A percentile compares a stretch with the other conserved stretches of the same genome.
These are phyloP conservation scores for Alternaria viburni DNA, from an alignment of 2,329 filamentous ascomycete species.

Conservation along the genomic window DNA sequence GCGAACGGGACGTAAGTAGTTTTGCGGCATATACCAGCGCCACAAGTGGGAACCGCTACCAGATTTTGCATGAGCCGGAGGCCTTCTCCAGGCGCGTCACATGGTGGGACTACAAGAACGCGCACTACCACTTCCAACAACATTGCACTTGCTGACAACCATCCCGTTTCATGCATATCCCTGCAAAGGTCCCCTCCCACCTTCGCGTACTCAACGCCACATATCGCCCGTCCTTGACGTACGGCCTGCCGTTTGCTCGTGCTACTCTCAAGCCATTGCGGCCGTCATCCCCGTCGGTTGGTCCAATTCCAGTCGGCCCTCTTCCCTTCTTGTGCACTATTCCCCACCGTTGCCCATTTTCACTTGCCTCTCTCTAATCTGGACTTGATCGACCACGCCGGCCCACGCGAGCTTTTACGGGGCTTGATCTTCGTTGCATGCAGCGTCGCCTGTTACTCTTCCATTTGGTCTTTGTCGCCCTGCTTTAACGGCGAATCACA, in stretches of 20 bases:
- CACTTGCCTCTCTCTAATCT: conserved; percentile 37
- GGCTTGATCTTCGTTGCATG: conserved; percentile 46
- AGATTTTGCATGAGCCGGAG: conserved; percentile 39
- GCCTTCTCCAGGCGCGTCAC: conserved; percentile 42
- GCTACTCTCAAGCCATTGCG: conserved; percentile 37
- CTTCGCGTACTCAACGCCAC: conserved; percentile 44
- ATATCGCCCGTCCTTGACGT: conserved; percentile 44
- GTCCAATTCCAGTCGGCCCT: conserved; percentile 42
- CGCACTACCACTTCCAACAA: conserved; percentile 30
- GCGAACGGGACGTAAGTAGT: conserved; percentile 40
- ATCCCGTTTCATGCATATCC: conserved; percentile 44
- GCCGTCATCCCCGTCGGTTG: conserved; percentile 41
- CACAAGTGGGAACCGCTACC: conserved; percentile 43
- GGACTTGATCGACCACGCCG: conserved; percentile 43
- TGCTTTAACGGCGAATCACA: conserved; percentile 47
- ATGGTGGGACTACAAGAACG: conserved; percentile 42
- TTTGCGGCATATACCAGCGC: conserved; percentile 41
- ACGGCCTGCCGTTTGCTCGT: conserved; percentile 43
- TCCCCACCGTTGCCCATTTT: conserved; percentile 40
- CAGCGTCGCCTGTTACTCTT: conserved; percentile 35
- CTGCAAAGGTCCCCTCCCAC: conserved; percentile 38
- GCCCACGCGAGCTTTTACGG: conserved; percentile 44
- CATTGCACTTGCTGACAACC: conserved; percentile 41
- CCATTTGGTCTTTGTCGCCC: conserved; percentile 38
- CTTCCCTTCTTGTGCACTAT: conserved; percentile 46